Percentiles rank a stretch among this genome's conserved stretches.
Conservation (phyloP, 495 filamentous ascomycete species). For the Aspergillus bridgeri region DNA sequence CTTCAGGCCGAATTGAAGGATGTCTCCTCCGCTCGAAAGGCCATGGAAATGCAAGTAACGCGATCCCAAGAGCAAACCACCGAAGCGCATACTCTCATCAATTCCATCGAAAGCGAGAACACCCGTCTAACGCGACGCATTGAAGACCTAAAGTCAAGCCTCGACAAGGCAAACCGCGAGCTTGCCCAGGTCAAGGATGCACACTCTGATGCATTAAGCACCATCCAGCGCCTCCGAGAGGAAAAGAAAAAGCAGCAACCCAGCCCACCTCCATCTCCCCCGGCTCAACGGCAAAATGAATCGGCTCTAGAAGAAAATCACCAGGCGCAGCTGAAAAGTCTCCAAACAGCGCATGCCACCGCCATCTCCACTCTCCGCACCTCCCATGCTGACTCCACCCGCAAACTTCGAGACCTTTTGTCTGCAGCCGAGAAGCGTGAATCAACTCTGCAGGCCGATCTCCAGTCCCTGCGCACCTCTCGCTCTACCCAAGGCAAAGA, state of each 20-base stretch:
- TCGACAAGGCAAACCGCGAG: constrained; percentile 35
- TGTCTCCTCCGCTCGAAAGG: constrained; percentile 22
- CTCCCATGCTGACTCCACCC: constrained; percentile 42
- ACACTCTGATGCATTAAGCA: constrained; percentile 51
- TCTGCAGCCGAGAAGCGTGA: constrained; percentile 43
- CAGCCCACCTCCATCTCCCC: constrained; percentile 29
- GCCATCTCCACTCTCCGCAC: constrained; percentile 38
- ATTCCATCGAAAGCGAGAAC: constrained; percentile 48
- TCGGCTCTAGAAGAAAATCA: constrained; percentile 33
- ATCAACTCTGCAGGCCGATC: constrained; percentile 36
- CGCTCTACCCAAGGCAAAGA: constrained; percentile 21
- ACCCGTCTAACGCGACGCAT: constrained; percentile 32
- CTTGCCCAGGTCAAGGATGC: constrained; percentile 32
- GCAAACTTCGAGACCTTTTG: constrained; percentile 39
- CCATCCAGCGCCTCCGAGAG: constrained; percentile 83
- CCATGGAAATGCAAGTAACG: constrained; percentile 32
- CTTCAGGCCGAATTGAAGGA: constrained; percentile 32
- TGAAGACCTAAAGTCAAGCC: constrained; percentile 32
- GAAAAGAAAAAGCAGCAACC: constrained; percentile 55
- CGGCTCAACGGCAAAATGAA: constrained; percentile 11
- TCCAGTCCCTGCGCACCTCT: constrained; percentile 28
- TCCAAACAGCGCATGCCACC: constrained; percentile 37
- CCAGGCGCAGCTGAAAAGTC: constrained; percentile 37
- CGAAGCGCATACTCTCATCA: constrained; percentile 42
- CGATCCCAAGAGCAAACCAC: constrained; percentile 36